A percentile compares a stretch with the other conserved stretches of the same genome.
Conservation (phyloP, 2,329 filamentous ascomycete species). For the Apiospora saccharicola region DNA sequence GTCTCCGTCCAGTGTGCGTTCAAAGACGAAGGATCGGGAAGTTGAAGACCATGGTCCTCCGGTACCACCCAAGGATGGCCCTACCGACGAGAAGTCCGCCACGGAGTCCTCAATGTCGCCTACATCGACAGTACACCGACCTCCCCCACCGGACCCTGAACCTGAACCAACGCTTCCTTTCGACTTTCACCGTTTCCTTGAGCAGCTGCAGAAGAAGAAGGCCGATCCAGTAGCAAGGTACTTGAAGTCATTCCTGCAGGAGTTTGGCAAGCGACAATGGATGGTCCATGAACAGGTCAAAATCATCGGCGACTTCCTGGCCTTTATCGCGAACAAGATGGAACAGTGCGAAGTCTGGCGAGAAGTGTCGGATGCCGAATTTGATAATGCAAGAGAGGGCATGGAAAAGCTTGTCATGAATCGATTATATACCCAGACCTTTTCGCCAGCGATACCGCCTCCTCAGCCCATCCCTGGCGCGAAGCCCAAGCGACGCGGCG, state of each 20-base stretch:
- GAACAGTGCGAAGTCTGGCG: conserved; percentile 95
- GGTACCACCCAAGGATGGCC: conserved; percentile 67
- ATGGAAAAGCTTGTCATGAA: conserved; percentile 99
- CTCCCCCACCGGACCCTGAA: conserved; percentile 75
- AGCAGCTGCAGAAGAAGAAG: conserved; percentile 93
- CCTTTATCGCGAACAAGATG: conserved; percentile 99
- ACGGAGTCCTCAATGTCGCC: conserved; percentile 54
- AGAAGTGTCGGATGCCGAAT: conserved; percentile 93
- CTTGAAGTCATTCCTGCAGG: conserved; percentile 89
- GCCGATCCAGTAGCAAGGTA: conserved; percentile 98
- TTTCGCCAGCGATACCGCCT: conserved; percentile 89
- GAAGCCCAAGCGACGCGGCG: conserved; percentile 72
- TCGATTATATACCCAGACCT: conserved; percentile 91
- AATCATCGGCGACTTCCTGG: conserved; percentile 94
- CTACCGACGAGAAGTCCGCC: conserved; percentile 50
- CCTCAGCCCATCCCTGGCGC: conserved; percentile 76
- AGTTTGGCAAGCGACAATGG: conserved; percentile 98
- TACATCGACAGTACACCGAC: conserved; percentile 61
- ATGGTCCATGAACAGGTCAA: conserved; percentile 99
- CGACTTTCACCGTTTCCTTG: conserved; percentile 96
- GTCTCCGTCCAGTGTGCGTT: conserved; percentile 48
- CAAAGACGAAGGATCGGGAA: conserved; percentile 45
- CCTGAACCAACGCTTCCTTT: conserved; percentile 89
- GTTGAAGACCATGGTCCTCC: conserved; percentile 60
- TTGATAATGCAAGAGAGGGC: conserved; percentile 96